A percentile compares a stretch with the other conserved stretches of the same genome.
phyloP scores from a whole-genome alignment of 148 eudicot species.

The Bassia scoparia region DNA sequence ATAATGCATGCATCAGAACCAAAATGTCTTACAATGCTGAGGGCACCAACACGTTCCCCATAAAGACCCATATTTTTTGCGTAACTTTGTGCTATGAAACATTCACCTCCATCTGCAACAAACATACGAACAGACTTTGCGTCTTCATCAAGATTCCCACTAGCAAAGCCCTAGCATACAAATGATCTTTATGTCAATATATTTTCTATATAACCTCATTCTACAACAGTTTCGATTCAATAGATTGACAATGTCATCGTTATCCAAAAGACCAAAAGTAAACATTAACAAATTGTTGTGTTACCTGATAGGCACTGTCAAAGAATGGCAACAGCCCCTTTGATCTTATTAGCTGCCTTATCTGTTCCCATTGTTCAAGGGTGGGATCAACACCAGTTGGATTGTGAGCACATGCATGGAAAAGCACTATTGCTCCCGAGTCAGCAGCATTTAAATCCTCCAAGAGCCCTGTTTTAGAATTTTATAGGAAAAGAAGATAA shows the following conservation, averaged over 20 bases:
- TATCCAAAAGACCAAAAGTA: not conserved
- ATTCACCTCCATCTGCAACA: conserved; percentile 55
- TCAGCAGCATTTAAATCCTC: conserved; percentile 95
- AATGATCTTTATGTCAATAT: not conserved
- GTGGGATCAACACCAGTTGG: conserved; percentile 64
- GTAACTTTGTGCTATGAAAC: conserved; percentile 52
- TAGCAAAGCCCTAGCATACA: conserved; percentile 48
- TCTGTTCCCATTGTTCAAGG: conserved; percentile 52
- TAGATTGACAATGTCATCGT: not conserved
- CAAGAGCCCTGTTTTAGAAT: conserved; percentile 50
- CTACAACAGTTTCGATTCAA: not conserved
- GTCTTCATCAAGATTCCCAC: conserved; percentile 52
- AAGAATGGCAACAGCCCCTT: conserved; percentile 64
- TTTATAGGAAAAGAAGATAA: not conserved
- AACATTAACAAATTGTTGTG: not conserved
- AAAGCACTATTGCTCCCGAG: conserved; percentile 82
- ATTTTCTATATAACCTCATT: not conserved
- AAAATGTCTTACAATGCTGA: conserved; percentile 46
- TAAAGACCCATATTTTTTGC: conserved; percentile 56
- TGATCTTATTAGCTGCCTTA: conserved; percentile 77
- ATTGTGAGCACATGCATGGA: conserved; percentile 62
- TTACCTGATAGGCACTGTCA: conserved; percentile 61
- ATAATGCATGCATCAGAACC: not conserved
- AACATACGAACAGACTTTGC: conserved; percentile 52
- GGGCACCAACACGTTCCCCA: conserved; percentile 58